These are phyloP conservation scores for Laburnicola sp. DNA, from an alignment of 2,329 filamentous ascomycete species.

Conservation along the genomic window DNA sequence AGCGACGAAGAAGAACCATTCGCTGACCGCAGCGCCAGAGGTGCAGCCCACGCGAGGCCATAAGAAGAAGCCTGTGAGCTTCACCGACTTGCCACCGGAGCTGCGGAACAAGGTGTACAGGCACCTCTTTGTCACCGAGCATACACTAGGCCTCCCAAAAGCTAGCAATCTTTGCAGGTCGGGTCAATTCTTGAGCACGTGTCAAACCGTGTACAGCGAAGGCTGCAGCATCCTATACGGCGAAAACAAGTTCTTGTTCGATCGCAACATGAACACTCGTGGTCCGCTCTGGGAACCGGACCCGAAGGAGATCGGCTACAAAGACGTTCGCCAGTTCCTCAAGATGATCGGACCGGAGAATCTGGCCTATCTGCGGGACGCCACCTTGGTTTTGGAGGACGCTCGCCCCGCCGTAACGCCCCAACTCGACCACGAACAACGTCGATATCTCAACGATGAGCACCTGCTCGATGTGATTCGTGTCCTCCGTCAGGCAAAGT, in stretches of 20 bases:
- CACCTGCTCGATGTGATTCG: slow-evolving; percentile 51
- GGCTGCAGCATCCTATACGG: slow-evolving; percentile 54
- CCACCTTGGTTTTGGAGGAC: slow-evolving; percentile 52
- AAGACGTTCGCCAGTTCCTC: slow-evolving; percentile 50
- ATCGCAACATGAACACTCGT: slow-evolving; percentile 43
- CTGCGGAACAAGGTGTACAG: slow-evolving; percentile 55
- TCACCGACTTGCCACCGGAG: slow-evolving; percentile 44
- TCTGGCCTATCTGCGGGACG: slow-evolving; percentile 49
- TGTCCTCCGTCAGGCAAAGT: slow-evolving; percentile 47
- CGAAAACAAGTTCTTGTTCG: slow-evolving; percentile 54
- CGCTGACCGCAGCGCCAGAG: neutral
- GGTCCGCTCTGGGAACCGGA: slow-evolving; percentile 47
- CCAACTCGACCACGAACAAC: slow-evolving; percentile 46
- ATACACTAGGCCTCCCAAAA: slow-evolving; percentile 26
- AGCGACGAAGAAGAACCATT: slow-evolving; percentile 13
- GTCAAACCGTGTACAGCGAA: slow-evolving; percentile 51
- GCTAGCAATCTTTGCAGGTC: slow-evolving; percentile 48
- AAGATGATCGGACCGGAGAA: slow-evolving; percentile 54
- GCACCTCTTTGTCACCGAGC: slow-evolving; percentile 44
- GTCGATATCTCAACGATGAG: slow-evolving; percentile 55
- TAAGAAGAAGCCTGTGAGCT: slow-evolving; percentile 17
- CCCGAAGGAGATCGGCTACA: slow-evolving; percentile 54
- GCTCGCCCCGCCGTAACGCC: slow-evolving; percentile 48
- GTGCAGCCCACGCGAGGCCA: neutral
- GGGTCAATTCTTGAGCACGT: slow-evolving; percentile 52